A percentile compares a stretch with the other conserved stretches of the same genome.
phyloP scores from a whole-genome alignment of 2,329 filamentous ascomycete genomes.

The Plectosphaerella plurivora region DNA sequence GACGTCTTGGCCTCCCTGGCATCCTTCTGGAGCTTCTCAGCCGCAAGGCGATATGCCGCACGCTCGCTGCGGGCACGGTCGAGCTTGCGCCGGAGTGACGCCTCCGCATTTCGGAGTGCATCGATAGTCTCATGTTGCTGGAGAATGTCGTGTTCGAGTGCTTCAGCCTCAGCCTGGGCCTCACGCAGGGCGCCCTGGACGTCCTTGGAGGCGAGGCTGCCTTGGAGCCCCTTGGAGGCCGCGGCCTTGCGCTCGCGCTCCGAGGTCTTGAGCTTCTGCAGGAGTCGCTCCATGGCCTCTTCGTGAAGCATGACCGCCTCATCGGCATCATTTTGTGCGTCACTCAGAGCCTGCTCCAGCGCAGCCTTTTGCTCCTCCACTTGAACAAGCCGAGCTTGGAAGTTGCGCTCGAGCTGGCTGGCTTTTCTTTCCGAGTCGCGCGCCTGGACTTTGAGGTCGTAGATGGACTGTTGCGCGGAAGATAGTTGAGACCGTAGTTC shows the following conservation, averaged over 20 bases:
- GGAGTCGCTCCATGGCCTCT: conserved; percentile 35
- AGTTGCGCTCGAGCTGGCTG: conserved; percentile 35
- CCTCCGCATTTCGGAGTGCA: conserved; percentile 50
- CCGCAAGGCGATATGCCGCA: conserved; percentile 47
- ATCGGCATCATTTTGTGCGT: conserved; percentile 47
- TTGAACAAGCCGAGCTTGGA: conserved; percentile 51
- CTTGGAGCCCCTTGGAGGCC: conserved; percentile 11
- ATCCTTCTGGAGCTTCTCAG: conserved; percentile 50
- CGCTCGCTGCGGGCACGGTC: conserved; percentile 65
- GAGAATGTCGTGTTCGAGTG: conserved; percentile 67
- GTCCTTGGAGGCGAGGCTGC: conserved; percentile 38
- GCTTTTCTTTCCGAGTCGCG: conserved; percentile 47
- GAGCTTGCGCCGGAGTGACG: conserved; percentile 61
- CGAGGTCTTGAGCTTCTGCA: conserved; percentile 46
- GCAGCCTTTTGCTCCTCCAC: conserved; percentile 55
- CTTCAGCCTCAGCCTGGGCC: conserved; percentile 60
- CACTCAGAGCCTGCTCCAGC: conserved; percentile 54
- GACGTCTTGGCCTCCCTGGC: conserved; percentile 39
- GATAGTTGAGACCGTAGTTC: conserved; percentile 58
- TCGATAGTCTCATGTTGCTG: conserved; percentile 65
- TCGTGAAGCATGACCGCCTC: conserved; percentile 39
- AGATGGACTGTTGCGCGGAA: conserved; percentile 53
- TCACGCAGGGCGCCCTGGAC: conserved; percentile 57
- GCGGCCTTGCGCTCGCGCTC: conserved; percentile 39
- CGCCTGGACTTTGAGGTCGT: conserved; percentile 45